Base-by-base conservation (phyloP, 192 early-diverging fungal species). In the Linnemannia hyalina region DNA sequence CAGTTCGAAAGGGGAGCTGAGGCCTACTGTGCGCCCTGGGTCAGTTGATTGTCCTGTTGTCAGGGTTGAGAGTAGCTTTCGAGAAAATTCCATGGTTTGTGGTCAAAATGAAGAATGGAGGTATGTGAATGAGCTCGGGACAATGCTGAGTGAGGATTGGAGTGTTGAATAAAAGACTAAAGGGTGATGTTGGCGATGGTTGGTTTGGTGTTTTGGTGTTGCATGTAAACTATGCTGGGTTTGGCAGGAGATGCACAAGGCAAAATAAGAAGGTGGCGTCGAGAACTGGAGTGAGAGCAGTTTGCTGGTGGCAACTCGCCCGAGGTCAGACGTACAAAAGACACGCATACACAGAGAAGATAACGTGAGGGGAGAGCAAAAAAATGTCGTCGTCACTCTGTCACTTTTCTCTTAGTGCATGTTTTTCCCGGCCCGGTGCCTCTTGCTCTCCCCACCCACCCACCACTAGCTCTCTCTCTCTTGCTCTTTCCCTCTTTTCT, bases 11-110 rank as follows among this genome's bases (percentile, higher is more conserved):
- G 29, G 26, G 3, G 60, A 35, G 29, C 16, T 11, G 29, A 15
- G 52, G 36, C 77, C 36, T 79, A 85, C 78, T 41, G 22, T 44
- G 65, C 78, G 54, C 11, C 63, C 63, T n/a, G 73, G 32, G 60
- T 78, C 82, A 11, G 73, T 23, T 35, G 26, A 40, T 16, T 85
- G 83, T 20, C 55, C 63, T 6, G 78, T 71, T 2, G 78, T 73
- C 18, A 85, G 63, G 8, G 73, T 80, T 3, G 84, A 86, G 23
- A 86, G 29, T 40, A 86, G 55, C 60, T 81, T 80, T 35, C 75
- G 74, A 10, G 79, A 81, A 44, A 86, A 78, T 10, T 86, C 79
- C 78, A 86, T 86, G 18, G 8, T 40, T 13, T n/a, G 57, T 47
- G 46, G 76, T 26, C 22, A 36, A 44, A 68, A 47, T 38, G 29